Base-by-base conservation (phyloP, 805 yeast genomes). In the Candida xiaguanensis region DNA sequence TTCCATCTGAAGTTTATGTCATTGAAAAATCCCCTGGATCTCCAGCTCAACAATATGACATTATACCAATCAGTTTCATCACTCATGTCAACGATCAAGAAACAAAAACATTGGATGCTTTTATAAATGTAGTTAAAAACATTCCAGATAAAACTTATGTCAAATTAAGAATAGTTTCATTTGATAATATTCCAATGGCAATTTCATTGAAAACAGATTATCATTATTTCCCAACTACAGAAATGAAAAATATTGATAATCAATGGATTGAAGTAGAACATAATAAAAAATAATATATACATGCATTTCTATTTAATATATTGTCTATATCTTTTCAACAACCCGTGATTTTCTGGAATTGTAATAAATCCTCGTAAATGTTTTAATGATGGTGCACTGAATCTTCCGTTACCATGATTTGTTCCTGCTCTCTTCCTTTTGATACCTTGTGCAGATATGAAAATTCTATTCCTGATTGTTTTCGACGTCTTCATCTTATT, bases 321-420 rank as follows among this genome's bases (percentile, higher is more conserved):
- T 20, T 35, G 31, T 35, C 15, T 30, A 14, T 22, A 37, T 28
- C 78, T 82, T 52, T 75, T 77, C 36, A 76, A 66, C 53, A 83
- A 88, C 17, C 75, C 71, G 7, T 75, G 77, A 49, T 51, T 69
- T 46, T 59, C 59, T 22, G 63, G 70, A 28, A 80, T 86, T 49
- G 63, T 56, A 6, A 72, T 77, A 49, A 72, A 82, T 22, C 78
- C 83, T 48, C 79, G 75, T 61, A 83, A 70, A 51, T 72, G 73
- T 44, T 77, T 67, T 53, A 84, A 63, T 18, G 75, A 70, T 37
- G 80, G 72, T 29, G 76, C 66, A 23, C 89, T 74, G 83, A 93
- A 90, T 16, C 95, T 90, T 1, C 89, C 86, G 55, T 90, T 90
- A 36, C 97, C 96, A 59, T 90, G 97, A 49, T 85, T 84, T 67